Base-by-base conservation (phyloP, 208 protist species). In the Trypanosoma conorhini region DNA sequence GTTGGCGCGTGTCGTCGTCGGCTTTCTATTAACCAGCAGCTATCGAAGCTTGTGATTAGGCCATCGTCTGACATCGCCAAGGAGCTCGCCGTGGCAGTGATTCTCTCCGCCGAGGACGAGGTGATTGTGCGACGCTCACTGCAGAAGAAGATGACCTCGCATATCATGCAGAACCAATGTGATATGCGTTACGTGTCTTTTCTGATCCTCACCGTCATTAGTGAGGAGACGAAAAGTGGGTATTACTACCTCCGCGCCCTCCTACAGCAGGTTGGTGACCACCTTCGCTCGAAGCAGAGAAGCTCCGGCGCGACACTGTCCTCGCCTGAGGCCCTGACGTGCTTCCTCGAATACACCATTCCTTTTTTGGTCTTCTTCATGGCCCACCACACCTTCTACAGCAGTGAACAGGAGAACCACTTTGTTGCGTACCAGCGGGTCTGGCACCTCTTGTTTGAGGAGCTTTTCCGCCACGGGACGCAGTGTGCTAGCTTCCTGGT, bases 321-420 rank as follows among this genome's bases (percentile, higher is more conserved):
- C 12, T 77, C 73, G 3, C 79, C 82, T 0, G 65, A 65, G 21
- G 89, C 89, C 7, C 70, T 89, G 15, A 78, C 62, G 58, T 91
- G 81, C 79, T 92, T 82, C 76, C 67, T 83, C 62, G 91, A 96
- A 76, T 95, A 94, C 70, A 72, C 78, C 13, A 81, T 95, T 7
- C 91, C 91, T 3, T 91, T 91, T 72, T 67, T 94, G 24, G 77
- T 94, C 0, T 81, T 93, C 62, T 90, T 93, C 44, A 81, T 94
- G 68, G 83, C 87, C 0, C 87, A 93, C 61, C 87, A 92, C 69
- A 79, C 86, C 9, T 87, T 82, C 78, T 96, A 88, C 69, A 67
- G 75, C n/a, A 79, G 60, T 24, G 84, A 91, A 62, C 30, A 50
- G 15, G 78, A 76, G 38, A 79, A 59, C 40, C 68, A 83, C 50